Conservation (phyloP, 345 rosid genomes). For the Cardiospermum halicacabum region DNA sequence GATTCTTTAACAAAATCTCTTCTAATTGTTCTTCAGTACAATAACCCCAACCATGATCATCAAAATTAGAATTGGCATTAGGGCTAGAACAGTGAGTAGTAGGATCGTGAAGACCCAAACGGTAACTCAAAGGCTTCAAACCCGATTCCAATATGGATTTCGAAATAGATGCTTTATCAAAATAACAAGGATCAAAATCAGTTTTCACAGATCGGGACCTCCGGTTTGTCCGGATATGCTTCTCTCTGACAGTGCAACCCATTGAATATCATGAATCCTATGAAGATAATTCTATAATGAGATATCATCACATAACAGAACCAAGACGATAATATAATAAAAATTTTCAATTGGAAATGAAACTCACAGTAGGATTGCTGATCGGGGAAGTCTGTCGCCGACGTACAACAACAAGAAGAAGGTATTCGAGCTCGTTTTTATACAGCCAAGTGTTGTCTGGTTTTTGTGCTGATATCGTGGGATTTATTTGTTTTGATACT, state of each 20-base stretch:
- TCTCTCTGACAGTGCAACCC: conserved; percentile 71
- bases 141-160: conserved; percentile 57
- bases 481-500: too few relatives aligned
- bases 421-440: too few relatives aligned
- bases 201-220: conserved; percentile 55
- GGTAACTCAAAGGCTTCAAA: conserved; percentile 47
- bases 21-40: conserved; percentile 87
- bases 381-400: too few relatives aligned
- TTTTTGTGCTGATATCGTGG: too few relatives aligned
- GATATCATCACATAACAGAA: neutral
- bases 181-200: conserved; percentile 55
- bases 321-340: neutral
- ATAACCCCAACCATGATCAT: conserved; percentile 76
- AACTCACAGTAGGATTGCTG: too few relatives aligned
- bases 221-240: conserved; percentile 51
- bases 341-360: too few relatives aligned
- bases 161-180: conserved; percentile 40
- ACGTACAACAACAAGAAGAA: too few relatives aligned
- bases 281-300: neutral
- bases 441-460: too few relatives aligned
- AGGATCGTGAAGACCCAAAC: conserved; percentile 40
- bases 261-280: conserved; percentile 18
- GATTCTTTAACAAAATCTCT: conserved; percentile 55
- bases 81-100: conserved; percentile 23
- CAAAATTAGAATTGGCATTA: conserved; percentile 28